phyloP scores from a whole-genome alignment of 805 yeast genomes.

The Starmera caribaea region DNA sequence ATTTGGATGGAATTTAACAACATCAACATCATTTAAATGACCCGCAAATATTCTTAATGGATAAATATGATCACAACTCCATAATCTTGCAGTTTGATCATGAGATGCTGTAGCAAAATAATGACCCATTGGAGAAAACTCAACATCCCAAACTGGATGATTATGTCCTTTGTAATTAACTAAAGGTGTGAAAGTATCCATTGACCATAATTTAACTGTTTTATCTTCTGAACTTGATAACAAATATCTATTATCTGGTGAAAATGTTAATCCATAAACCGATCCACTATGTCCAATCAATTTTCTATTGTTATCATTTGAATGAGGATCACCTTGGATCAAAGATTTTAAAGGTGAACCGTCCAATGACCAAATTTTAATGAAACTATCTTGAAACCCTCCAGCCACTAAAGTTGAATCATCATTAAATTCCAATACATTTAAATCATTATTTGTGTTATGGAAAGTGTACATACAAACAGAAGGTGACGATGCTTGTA shows the following conservation, averaged over 20 bases:
- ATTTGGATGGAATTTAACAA: conserved; percentile 93
- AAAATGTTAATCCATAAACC: conserved; percentile 81
- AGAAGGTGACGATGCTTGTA: conserved; percentile 81
- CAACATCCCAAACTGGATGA: conserved; percentile 96
- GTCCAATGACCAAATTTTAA: conserved; percentile 88
- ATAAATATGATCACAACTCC: conserved; percentile 98
- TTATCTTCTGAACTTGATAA: conserved; percentile 85
- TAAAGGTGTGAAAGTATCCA: conserved; percentile 80
- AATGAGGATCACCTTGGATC: conserved; percentile 43
- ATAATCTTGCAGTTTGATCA: conserved; percentile 93
- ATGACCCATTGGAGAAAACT: conserved; percentile 91
- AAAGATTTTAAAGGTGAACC: conserved; percentile 72
- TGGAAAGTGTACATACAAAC: conserved; percentile 98
- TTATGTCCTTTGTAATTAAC: conserved; percentile 95
- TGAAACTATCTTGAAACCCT: conserved; percentile 87
- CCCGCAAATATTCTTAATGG: conserved; percentile 96
- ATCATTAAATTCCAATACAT: conserved; percentile 78
- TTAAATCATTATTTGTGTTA: conserved; percentile 82
- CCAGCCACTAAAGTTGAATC: conserved; percentile 86
- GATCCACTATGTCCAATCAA: conserved; percentile 92
- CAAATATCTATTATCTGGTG: conserved; percentile 80
- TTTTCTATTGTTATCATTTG: conserved; percentile 31
- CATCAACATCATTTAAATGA: conserved; percentile 91
- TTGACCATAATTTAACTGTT: conserved; percentile 87
- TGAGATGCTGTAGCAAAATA: conserved; percentile 97